A percentile compares a stretch with the other conserved stretches of the same genome.
These are phyloP conservation scores for Monocercomonoides exilis DNA, from an alignment of 78 protist genomes.

Conservation along the genomic window DNA sequence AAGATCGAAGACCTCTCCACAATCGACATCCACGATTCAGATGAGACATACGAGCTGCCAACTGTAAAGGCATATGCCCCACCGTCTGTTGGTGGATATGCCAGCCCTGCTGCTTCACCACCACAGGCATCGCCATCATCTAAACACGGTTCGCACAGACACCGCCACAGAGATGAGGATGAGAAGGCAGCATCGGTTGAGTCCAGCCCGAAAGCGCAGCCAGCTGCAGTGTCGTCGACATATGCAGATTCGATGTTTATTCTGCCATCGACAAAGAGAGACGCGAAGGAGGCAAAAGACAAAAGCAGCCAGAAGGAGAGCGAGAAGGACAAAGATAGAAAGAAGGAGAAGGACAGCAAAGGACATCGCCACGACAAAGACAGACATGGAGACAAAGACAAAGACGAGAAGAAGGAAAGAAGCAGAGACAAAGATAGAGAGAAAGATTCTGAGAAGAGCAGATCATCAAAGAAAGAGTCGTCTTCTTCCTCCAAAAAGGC, in stretches of 20 bases:
- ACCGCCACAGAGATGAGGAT: too few relatives aligned
- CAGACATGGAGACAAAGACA: neutral
- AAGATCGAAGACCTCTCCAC: neutral
- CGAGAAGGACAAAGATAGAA: neutral
- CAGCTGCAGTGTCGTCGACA: neutral
- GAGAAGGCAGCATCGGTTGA: neutral
- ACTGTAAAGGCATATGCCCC: slow-evolving; percentile 6
- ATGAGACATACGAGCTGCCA: neutral
- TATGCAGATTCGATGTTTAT: neutral
- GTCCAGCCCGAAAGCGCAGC: too few relatives aligned
- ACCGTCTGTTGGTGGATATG: neutral
- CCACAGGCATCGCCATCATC: neutral
- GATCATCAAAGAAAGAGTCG: too few relatives aligned
- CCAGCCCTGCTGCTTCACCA: neutral
- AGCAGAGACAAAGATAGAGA: neutral
- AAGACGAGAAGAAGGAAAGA: neutral
- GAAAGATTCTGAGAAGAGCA: too few relatives aligned
- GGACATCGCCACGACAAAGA: neutral
- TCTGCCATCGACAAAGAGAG: neutral
- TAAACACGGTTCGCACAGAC: too few relatives aligned
- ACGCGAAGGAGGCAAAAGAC: neutral
- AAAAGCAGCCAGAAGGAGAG: neutral
- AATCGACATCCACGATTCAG: neutral
- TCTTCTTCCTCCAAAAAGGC: too few relatives aligned
- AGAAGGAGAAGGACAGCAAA: neutral